These are phyloP conservation scores for Chernovozyma aurita DNA, from an alignment of 1,139 yeast species.

Conservation along the genomic window DNA sequence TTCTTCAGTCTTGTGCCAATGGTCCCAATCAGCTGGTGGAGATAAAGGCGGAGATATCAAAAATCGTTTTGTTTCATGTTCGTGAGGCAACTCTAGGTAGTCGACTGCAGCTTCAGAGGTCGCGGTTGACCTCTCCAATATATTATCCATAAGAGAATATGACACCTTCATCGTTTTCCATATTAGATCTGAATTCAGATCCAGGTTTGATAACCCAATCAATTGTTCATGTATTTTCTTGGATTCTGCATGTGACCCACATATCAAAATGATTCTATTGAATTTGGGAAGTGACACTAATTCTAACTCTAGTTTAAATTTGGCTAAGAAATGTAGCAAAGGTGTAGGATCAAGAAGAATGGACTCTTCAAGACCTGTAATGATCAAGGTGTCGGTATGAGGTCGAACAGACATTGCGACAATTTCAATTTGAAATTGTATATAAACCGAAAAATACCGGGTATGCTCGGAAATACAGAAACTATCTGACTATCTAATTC, in stretches of 20 bases:
- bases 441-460: too few relatives aligned
- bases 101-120: constrained; percentile 13
- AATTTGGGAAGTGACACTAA: constrained; percentile 33
- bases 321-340: constrained; percentile 22
- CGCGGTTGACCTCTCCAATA: constrained; percentile 11
- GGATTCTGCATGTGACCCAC: constrained; percentile 24
- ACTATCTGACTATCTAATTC: too few relatives aligned
- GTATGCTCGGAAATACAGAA: too few relatives aligned
- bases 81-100: constrained; percentile 41
- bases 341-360: constrained; percentile 23
- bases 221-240: constrained; percentile 16
- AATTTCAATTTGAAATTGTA: too few relatives aligned
- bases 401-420: constrained; percentile 7
- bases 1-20: constrained; percentile 41
- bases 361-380: constrained; percentile 25
- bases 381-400: constrained; percentile 39
- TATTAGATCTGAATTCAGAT: neutral
- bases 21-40: constrained; percentile 46
- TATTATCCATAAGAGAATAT: constrained; percentile 35
- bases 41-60: constrained; percentile 47
- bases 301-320: constrained; percentile 24
- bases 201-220: constrained; percentile 7
- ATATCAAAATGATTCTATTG: constrained; percentile 32
- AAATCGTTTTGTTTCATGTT: constrained; percentile 34
- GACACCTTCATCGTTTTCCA: constrained; percentile 20